Base-by-base conservation (phyloP, 768 basidiomycete species). In the Boletus sp. region DNA sequence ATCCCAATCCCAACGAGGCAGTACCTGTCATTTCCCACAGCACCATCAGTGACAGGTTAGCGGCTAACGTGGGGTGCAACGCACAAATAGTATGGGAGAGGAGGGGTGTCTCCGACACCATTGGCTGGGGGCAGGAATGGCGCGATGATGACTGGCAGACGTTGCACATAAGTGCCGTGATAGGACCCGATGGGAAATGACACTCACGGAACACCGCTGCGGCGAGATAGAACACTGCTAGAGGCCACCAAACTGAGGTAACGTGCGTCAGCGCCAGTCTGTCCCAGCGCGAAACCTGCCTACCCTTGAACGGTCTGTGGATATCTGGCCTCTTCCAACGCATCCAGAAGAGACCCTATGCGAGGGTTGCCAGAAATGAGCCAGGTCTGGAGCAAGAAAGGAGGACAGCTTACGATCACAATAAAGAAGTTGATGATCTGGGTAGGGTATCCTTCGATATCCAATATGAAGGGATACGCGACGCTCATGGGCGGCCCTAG, bases 401-500 rank as follows among this genome's bases (percentile, higher is more conserved):
- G 43, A 48, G 40, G 17, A 2, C 19, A 14, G 67, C 79, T 17
- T 55, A 82, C 82, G 23, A 77, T 30, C 37, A 83, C 73, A 43
- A 84, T 73, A 59, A 83, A 80, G 3, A 84, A 60, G 55, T 79
- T 77, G 58, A 85, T 77, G 23, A 84, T 81, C 54, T 83, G 82
- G 37, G 41, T 53, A 4, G 83, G 83, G 44, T 70, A 70, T 41
- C 64, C 67, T 49, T 81, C 75, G 13, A 84, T 70, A 48, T 84
- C 81, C 5, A 84, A 69, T 50, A 84, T 83, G 58, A 85, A 84
- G 0, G 82, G 81, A 57, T 83, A 85, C 0, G 75, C 83, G 8
- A 82, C 74, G 1, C 65, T 54, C 7, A 79, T 74, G 2, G 83
- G 81, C 0, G 82, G 80, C 2, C 65, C 81, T 30, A 83, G 60